Base-by-base conservation (phyloP, 495 filamentous ascomycete genomes). In the Lasiosphaeriaceae sp. region DNA sequence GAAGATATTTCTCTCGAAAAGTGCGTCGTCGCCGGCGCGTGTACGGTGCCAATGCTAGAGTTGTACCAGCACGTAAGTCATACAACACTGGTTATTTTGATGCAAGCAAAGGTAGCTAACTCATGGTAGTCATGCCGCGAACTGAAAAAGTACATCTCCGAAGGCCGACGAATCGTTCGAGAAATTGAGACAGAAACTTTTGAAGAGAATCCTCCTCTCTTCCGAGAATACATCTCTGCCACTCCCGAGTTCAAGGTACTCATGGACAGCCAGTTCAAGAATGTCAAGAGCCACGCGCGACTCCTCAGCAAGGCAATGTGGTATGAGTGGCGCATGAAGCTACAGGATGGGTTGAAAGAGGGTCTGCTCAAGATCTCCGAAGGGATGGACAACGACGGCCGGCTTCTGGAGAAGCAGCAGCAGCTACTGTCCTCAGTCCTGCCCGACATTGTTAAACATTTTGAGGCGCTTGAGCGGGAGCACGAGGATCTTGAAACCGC, bases 241-340 rank as follows among this genome's bases (percentile, higher is more conserved):
- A 78, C 89, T 6, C 84, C 89, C n/a, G 88, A 94, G 49, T 80
- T 96, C 58, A 88, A 86, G 62, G 69, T 82, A 1, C 79, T 94
- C 47, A 92, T 98, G 87, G 93, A 98, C 71, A 92, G 89, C 57
- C 94, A 97, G 67, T 93, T 98, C 73, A 92, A 93, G 68, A 96
- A 96, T 58, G 86, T 95, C 65, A 97, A 96, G 75, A 95, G 90
- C 0, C 86, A 97, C 67, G 89, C 95, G 2, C 77, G 95, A 41
- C 77, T 95, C 5, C 80, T 90, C 12, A 96, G 92, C 74, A 96
- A 96, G 67, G 90, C 84, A 37, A 92, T 90, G 71, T 98, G 95
- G 95, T 97, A 98, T 67, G 87, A 92, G 66, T 98, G 95, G 95
- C 89, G 95, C 31, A 91, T 89, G 84, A 90, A 90, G 62, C 82